These are phyloP conservation scores for Trametes coccinea DNA, from an alignment of 768 basidiomycete genomes.

Conservation along the genomic window DNA sequence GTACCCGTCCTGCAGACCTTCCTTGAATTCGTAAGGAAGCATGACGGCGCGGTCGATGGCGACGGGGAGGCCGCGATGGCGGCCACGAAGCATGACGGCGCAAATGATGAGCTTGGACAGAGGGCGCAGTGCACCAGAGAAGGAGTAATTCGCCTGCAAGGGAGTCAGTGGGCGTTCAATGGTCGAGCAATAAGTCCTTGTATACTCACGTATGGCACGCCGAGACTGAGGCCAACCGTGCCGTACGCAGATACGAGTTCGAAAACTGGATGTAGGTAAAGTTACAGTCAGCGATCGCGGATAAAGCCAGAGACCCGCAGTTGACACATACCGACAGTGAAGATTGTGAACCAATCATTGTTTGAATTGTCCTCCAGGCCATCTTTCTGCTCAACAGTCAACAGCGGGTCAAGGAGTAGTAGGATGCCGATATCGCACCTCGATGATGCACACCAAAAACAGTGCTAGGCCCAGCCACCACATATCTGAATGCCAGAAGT, in stretches of 20 bases:
- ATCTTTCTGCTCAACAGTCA: constrained; percentile 44
- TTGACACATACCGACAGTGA: constrained; percentile 55
- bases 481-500: constrained; percentile 64
- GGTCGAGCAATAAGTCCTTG: constrained; percentile 5
- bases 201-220: constrained; percentile 69
- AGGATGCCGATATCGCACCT: constrained; percentile 48
- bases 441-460: constrained; percentile 90
- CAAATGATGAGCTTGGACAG: constrained; percentile 88
- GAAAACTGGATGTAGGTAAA: constrained; percentile 53
- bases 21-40: constrained; percentile 49
- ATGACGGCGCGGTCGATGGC: constrained; percentile 88
- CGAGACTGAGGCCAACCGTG: constrained; percentile 86
- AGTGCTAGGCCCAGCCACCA: constrained; percentile 92
- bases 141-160: constrained; percentile 72
- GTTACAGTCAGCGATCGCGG: not conserved
- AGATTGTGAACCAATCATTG: constrained; percentile 80
- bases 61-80: constrained; percentile 85
- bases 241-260: constrained; percentile 89
- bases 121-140: constrained; percentile 74
- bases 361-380: constrained; percentile 55
- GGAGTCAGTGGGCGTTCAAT: not conserved
- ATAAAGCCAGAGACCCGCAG: constrained; percentile 29
- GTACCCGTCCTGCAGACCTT: constrained; percentile 8
- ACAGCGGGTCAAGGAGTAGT: not conserved
- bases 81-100: constrained; percentile 90